Conservation (phyloP, 495 filamentous ascomycete genomes). For the Venustampulla echinocandica region DNA sequence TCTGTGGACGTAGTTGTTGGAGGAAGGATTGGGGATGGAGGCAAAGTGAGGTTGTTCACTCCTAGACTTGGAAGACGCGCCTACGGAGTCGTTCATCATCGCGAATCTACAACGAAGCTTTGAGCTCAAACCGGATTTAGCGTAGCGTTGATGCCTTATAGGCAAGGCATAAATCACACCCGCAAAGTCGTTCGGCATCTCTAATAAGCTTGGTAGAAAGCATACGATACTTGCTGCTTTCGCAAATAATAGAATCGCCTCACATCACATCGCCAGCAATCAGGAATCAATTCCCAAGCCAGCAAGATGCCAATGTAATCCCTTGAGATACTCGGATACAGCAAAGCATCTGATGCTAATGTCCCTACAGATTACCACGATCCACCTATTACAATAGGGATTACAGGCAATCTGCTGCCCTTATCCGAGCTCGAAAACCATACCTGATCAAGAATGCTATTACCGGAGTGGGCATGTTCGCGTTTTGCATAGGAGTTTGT, state of each 20-base stretch:
- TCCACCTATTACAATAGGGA: constrained; percentile 87
- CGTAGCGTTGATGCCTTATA: not conserved
- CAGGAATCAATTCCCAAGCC: too few relatives aligned
- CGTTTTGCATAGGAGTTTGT: constrained; percentile 76
- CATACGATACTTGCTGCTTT: not conserved
- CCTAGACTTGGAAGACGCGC: constrained; percentile 7
- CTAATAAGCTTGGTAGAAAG: not conserved
- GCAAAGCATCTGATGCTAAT: too few relatives aligned
- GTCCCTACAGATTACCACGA: constrained; percentile 52
- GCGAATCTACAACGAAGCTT: not conserved
- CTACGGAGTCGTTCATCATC: not conserved
- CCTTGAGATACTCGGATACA: too few relatives aligned
- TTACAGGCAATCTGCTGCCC: constrained; percentile 68
- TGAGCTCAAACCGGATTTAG: not conserved
- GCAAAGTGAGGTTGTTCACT: not conserved
- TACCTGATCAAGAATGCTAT: constrained; percentile 84
- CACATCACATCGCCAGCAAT: too few relatives aligned
- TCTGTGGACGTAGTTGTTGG: not conserved
- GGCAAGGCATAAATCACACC: not conserved
- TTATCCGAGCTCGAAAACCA: constrained; percentile 83
- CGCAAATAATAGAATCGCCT: not conserved
- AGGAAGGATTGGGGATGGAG: not conserved
- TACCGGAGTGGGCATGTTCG: constrained; percentile 60
- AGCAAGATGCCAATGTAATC: constrained; percentile 24
- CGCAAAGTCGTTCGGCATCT: not conserved